These are phyloP conservation scores for Scleromitrula shiraiana DNA, from an alignment of 2,329 filamentous ascomycete species.

Conservation along the genomic window DNA sequence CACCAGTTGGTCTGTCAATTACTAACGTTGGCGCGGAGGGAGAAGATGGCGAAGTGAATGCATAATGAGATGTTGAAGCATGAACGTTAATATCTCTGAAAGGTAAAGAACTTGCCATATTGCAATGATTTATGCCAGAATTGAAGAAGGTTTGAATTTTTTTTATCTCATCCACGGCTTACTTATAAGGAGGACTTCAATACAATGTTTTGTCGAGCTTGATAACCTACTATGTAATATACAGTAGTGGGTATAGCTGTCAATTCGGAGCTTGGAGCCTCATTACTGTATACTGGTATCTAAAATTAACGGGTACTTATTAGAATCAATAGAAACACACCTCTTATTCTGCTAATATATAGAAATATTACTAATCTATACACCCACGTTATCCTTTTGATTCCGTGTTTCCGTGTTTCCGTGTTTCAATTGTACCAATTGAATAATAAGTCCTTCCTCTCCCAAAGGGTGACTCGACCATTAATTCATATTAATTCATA, in stretches of 20 bases:
- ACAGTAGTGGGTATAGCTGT: too few relatives aligned
- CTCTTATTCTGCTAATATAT: background rate
- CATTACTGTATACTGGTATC: background rate
- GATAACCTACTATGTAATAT: too few relatives aligned
- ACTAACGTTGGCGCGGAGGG: constrained; percentile 81
- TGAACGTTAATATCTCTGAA: constrained; percentile 98
- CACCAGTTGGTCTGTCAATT: constrained; percentile 85
- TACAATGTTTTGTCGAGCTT: background rate
- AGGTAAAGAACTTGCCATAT: constrained; percentile 50
- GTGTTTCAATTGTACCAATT: too few relatives aligned
- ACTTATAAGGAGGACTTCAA: background rate
- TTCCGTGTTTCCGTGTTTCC: too few relatives aligned
- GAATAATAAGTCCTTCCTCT: too few relatives aligned
- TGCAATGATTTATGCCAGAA: constrained; percentile 9
- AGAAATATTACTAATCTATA: background rate
- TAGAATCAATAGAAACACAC: background rate
- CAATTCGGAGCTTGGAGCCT: constrained; percentile 4
- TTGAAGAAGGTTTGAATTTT: background rate
- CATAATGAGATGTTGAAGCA: constrained; percentile 84
- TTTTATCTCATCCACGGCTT: background rate
- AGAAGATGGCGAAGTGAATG: constrained; percentile 91
- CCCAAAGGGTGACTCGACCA: background rate
- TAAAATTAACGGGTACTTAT: constrained; percentile 1
- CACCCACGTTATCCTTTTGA: too few relatives aligned
- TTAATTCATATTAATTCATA: background rate